Percentiles rank a stretch among this genome's conserved stretches.
These are phyloP conservation scores for Elsinoe arachidis DNA, from an alignment of 2,329 filamentous ascomycete species.

Conservation along the genomic window DNA sequence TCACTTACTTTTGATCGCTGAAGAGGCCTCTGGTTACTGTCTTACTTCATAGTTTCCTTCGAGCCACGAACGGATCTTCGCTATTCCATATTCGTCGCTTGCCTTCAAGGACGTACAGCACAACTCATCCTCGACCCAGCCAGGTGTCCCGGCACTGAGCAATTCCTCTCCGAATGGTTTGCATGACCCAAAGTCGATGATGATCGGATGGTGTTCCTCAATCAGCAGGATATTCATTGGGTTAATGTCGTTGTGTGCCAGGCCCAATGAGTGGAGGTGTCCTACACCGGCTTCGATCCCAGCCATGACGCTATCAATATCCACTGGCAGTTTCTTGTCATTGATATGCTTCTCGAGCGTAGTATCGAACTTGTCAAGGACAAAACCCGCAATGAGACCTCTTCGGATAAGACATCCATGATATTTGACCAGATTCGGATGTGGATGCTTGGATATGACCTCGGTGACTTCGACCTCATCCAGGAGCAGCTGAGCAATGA, in stretches of 20 bases:
- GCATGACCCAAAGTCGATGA: slow-evolving; percentile 33
- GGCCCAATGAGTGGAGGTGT: slow-evolving; percentile 29
- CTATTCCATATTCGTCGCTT: slow-evolving; percentile 17
- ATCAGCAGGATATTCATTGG: slow-evolving; percentile 30
- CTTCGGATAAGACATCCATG: slow-evolving; percentile 24
- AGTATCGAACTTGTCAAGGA: slow-evolving; percentile 22
- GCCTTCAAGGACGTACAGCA: slow-evolving; percentile 15
- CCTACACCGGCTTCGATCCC: slow-evolving; percentile 24
- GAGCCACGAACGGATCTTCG: background rate
- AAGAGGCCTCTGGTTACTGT: too few relatives aligned
- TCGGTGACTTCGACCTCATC: slow-evolving; percentile 24
- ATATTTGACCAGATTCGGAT: slow-evolving; percentile 25
- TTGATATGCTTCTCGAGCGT: slow-evolving; percentile 21
- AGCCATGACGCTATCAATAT: slow-evolving; percentile 17
- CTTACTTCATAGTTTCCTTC: too few relatives aligned
- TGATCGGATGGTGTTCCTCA: slow-evolving; percentile 23
- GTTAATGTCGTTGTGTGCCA: slow-evolving; percentile 32
- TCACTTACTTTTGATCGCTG: too few relatives aligned
- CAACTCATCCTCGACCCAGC: slow-evolving; percentile 20
- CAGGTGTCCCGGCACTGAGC: slow-evolving; percentile 21
- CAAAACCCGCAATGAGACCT: slow-evolving; percentile 23
- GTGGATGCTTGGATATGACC: slow-evolving; percentile 20
- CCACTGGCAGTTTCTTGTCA: slow-evolving; percentile 16
- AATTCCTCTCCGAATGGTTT: slow-evolving; percentile 23
- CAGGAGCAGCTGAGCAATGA: slow-evolving; percentile 24